phyloP scores from a whole-genome alignment of 768 basidiomycete genomes.

The Rhodotorula graminis region DNA sequence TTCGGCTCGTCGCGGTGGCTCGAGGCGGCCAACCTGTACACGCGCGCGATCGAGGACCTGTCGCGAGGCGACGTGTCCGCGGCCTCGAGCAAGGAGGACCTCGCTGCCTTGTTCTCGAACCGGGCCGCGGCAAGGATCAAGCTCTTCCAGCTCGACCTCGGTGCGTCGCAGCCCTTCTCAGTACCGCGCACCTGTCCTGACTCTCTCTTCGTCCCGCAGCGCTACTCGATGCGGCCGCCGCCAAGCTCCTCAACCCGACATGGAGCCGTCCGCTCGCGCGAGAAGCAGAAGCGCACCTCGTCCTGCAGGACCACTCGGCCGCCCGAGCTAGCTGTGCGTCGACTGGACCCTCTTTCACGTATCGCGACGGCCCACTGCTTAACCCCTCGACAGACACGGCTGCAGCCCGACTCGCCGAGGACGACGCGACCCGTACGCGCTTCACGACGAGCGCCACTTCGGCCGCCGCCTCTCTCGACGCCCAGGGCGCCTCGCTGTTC shows the following conservation, averaged over 20 bases:
- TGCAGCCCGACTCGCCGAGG: slow-evolving; percentile 8
- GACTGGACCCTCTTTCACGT: too few relatives aligned
- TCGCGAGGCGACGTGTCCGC: not conserved
- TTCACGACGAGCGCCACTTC: not conserved
- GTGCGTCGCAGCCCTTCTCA: too few relatives aligned
- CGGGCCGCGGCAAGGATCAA: slow-evolving; percentile 12
- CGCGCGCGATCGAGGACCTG: not conserved
- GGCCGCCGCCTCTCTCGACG: not conserved
- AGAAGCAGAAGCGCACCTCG: slow-evolving; percentile 6
- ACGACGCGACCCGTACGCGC: not conserved
- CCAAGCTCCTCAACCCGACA: not conserved
- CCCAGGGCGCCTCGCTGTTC: not conserved
- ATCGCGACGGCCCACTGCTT: too few relatives aligned
- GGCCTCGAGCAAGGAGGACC: not conserved
- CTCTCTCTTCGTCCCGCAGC: slow-evolving; percentile 1
- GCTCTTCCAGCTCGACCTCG: slow-evolving; percentile 14
- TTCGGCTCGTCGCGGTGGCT: slow-evolving; percentile 4
- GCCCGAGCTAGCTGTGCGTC: not conserved
- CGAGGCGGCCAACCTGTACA: not conserved
- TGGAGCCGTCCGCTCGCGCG: slow-evolving; percentile 3
- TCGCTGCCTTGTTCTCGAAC: slow-evolving; percentile 15
- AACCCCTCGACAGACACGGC: not conserved
- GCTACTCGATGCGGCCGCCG: slow-evolving; percentile 10
- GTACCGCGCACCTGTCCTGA: too few relatives aligned
- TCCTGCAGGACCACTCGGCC: not conserved